phyloP scores from a whole-genome alignment of 345 rosid species.

The Laguncularia racemosa region DNA sequence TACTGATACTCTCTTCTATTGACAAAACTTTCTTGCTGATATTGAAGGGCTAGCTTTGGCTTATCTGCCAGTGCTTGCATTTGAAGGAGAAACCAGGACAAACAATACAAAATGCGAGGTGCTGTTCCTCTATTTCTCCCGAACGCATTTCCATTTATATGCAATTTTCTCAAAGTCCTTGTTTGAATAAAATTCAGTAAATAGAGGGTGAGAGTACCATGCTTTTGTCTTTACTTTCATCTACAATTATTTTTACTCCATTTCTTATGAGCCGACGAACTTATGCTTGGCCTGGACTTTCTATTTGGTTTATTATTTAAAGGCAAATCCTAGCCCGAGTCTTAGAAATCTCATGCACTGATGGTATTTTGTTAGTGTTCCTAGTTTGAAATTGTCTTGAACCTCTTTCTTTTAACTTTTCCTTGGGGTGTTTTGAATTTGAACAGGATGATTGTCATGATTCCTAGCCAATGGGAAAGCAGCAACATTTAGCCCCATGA shows the following conservation, averaged over 20 bases:
- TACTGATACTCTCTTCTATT: background rate
- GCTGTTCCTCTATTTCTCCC: background rate
- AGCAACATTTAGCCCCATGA: constrained; percentile 61
- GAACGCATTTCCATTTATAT: too few relatives aligned
- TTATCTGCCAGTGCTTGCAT: constrained; percentile 74
- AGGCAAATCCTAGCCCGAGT: constrained; percentile 64
- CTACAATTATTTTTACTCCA: too few relatives aligned
- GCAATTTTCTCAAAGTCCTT: too few relatives aligned
- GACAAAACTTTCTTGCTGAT: constrained; percentile 67
- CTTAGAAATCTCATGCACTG: constrained; percentile 71
- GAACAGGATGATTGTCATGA: background rate
- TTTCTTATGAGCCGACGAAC: too few relatives aligned
- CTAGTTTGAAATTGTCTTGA: background rate
- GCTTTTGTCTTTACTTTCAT: too few relatives aligned
- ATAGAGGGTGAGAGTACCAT: too few relatives aligned
- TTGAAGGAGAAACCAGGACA: constrained; percentile 81
- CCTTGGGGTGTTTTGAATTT: background rate
- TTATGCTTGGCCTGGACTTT: too few relatives aligned
- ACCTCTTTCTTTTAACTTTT: background rate
- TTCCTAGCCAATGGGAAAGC: constrained; percentile 68
- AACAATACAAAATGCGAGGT: constrained; percentile 75
- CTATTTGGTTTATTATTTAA: constrained; percentile 12
- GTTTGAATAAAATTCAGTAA: too few relatives aligned
- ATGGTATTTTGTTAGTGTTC: constrained; percentile 34
- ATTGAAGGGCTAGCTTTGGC: constrained; percentile 68